Conservation (phyloP, 768 basidiomycete genomes). For the Mycena vulgaris region DNA sequence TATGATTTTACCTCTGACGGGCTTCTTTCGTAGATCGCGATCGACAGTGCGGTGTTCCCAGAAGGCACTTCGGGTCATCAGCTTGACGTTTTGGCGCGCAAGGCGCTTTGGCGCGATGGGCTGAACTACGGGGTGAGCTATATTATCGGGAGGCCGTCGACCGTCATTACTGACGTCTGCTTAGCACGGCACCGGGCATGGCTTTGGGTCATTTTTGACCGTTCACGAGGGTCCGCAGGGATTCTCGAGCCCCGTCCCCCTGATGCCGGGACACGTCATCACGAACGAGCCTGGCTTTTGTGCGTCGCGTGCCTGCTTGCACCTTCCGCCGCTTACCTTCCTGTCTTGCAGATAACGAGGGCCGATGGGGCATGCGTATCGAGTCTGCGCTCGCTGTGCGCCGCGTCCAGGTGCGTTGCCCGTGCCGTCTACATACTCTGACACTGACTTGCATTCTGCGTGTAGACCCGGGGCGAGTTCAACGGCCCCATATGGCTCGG, state of each 20-base stretch:
- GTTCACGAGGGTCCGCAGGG: conserved; percentile 90
- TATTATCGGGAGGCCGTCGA: conserved; percentile 8
- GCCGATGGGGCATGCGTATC: conserved; percentile 91
- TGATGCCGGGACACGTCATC: conserved; percentile 90
- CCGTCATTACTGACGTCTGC: conserved; percentile 31
- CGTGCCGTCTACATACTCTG: conserved; percentile 15
- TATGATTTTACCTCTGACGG: conserved; percentile 35
- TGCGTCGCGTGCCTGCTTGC: conserved; percentile 57
- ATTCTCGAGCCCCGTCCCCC: conserved; percentile 77
- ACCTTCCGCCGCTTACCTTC: conserved; percentile 31
- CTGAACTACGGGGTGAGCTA: conserved; percentile 80
- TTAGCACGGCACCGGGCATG: conserved; percentile 94
- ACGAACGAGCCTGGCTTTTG: conserved; percentile 97
- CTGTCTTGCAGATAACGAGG: conserved; percentile 71
- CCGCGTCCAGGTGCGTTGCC: conserved; percentile 65
- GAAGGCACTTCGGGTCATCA: conserved; percentile 88
- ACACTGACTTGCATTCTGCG: conserved; percentile 5
- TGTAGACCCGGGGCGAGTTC: conserved; percentile 81
- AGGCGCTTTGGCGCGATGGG: conserved; percentile 89
- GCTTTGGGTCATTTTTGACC: conserved; percentile 88
- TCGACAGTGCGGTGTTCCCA: conserved; percentile 92
- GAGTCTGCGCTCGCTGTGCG: conserved; percentile 89
- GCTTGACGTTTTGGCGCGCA: conserved; percentile 92
- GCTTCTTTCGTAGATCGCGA: conserved; percentile 76
- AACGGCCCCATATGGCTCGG: conserved; percentile 88